A percentile compares a stretch with the other conserved stretches of the same genome.
phyloP scores from a whole-genome alignment of 2,329 filamentous ascomycete genomes.

The Cercospora sesami region DNA sequence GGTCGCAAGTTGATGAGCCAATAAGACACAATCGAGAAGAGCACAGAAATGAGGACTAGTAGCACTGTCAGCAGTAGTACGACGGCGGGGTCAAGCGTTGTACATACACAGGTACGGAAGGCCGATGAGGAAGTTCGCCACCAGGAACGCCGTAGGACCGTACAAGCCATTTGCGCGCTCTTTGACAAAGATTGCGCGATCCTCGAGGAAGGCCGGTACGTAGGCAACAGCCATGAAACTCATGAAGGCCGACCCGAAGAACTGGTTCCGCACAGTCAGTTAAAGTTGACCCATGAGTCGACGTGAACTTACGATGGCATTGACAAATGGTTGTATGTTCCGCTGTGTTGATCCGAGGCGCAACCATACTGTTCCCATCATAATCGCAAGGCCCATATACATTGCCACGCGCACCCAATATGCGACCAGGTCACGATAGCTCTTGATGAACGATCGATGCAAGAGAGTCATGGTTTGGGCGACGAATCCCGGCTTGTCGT shows the following conservation, averaged over 20 bases:
- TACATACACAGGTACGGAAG: conserved; percentile 67
- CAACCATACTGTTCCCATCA: conserved; percentile 88
- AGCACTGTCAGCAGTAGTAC: conserved; percentile 26
- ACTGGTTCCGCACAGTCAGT: conserved; percentile 30
- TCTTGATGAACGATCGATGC: conserved; percentile 77
- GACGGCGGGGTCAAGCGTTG: neutral
- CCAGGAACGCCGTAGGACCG: conserved; percentile 68
- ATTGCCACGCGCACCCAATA: conserved; percentile 79
- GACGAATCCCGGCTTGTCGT: conserved; percentile 15
- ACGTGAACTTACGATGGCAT: conserved; percentile 58
- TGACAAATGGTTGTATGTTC: conserved; percentile 75
- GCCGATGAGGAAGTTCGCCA: conserved; percentile 80
- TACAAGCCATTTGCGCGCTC: conserved; percentile 82
- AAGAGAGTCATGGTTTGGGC: conserved; percentile 57
- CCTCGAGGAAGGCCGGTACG: conserved; percentile 79
- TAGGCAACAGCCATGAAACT: conserved; percentile 68
- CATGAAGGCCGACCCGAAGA: conserved; percentile 56
- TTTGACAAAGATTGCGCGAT: conserved; percentile 69
- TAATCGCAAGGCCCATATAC: conserved; percentile 73
- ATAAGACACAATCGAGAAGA: conserved; percentile 75
- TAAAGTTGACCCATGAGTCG: neutral
- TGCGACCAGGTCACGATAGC: conserved; percentile 74
- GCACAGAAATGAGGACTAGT: conserved; percentile 64
- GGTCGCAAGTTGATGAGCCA: conserved; percentile 75
- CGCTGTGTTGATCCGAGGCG: conserved; percentile 65